These are phyloP conservation scores for Tuber borchii DNA, from an alignment of 495 filamentous ascomycete species.

Conservation along the genomic window DNA sequence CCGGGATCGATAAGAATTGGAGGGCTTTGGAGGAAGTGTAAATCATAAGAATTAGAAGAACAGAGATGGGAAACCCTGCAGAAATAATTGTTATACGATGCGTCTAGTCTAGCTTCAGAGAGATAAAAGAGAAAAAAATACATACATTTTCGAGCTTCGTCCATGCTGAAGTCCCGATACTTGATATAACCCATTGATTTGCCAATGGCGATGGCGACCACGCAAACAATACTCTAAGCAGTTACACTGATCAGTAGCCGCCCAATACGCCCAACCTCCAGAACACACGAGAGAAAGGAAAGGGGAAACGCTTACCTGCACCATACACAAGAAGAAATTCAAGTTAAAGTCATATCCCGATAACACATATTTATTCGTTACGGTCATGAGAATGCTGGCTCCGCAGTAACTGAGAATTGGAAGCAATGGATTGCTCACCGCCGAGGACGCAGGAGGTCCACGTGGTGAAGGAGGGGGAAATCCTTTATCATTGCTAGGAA, in stretches of 20 bases:
- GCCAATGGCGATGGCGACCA: constrained; percentile 75
- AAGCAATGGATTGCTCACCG: constrained; percentile 65
- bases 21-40: constrained; percentile 96
- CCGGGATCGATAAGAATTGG: constrained; percentile 92
- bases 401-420: constrained; percentile 87
- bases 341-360: constrained; percentile 87
- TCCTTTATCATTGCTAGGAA: constrained; percentile 50
- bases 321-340: constrained; percentile 86
- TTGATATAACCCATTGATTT: constrained; percentile 78
- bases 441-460: constrained; percentile 36
- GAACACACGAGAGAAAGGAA: neutral
- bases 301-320: constrained; percentile 64
- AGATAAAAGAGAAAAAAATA: neutral
- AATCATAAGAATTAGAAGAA: constrained; percentile 98
- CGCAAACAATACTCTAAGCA: constrained; percentile 78
- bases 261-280: neutral
- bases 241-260: constrained; percentile 24
- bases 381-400: constrained; percentile 95
- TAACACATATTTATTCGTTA: constrained; percentile 97
- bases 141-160: constrained; percentile 85
- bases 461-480: constrained; percentile 48
- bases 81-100: constrained; percentile 7
- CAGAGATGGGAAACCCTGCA: constrained; percentile 92
- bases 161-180: constrained; percentile 81
- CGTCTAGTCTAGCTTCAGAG: constrained; percentile 31